Conservation (phyloP, 768 basidiomycete genomes). For the Krasilnikovozyma curviuscula region DNA sequence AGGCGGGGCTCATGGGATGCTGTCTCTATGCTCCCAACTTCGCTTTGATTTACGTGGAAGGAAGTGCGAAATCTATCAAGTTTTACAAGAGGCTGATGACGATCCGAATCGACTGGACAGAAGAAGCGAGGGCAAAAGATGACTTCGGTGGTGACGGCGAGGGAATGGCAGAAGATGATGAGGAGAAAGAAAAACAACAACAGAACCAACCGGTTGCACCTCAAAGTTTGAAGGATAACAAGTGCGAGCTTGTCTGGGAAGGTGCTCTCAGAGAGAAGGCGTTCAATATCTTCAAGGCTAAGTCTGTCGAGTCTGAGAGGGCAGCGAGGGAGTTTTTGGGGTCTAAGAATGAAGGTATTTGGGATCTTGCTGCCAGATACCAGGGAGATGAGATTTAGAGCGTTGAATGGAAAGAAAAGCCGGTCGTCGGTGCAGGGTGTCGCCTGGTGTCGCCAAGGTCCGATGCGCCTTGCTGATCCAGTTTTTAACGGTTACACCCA, state of each 20-base stretch:
- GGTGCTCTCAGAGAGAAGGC: conserved; percentile 64
- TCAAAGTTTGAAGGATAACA: conserved; percentile 61
- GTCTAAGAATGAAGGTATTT: conserved; percentile 65
- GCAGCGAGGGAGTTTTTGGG: conserved; percentile 74
- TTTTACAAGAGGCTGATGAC: conserved; percentile 75
- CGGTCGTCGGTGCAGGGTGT: too few species aligned
- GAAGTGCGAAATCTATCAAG: conserved; percentile 62
- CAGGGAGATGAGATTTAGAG: too few species aligned
- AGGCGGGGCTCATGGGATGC: conserved; percentile 65
- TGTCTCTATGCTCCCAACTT: conserved; percentile 81
- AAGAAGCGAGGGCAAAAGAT: conserved; percentile 60
- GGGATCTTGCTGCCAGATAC: conserved; percentile 95
- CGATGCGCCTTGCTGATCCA: too few species aligned
- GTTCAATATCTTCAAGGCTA: conserved; percentile 62
- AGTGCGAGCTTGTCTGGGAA: conserved; percentile 83
- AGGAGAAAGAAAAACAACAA: conserved; percentile 28
- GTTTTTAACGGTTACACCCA: too few species aligned
- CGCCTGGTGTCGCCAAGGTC: too few species aligned
- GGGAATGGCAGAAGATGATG: conserved; percentile 35
- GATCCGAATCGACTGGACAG: conserved; percentile 80
- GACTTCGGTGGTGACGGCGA: conserved; percentile 44
- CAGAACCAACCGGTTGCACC: too few species aligned
- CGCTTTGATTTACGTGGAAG: conserved; percentile 83
- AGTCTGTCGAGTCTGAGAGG: conserved; percentile 37
- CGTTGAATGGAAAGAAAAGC: too few species aligned